Base-by-base conservation (phyloP, 1,284 basidiomycete genomes). In the Leccinum fallax region DNA sequence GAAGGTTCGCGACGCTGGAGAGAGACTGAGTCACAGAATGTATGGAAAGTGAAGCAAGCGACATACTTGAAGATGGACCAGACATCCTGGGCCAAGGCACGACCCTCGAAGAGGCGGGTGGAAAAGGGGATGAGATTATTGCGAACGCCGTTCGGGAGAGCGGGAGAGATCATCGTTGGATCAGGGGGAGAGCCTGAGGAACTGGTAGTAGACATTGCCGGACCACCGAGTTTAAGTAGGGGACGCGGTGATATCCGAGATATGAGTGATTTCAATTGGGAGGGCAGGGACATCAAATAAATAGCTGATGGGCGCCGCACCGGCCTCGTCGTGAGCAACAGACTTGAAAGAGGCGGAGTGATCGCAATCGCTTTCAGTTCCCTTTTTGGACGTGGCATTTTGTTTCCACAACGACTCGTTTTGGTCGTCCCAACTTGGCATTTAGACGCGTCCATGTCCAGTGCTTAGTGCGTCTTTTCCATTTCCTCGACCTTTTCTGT, bases 1-100 rank as follows among this genome's bases (percentile, higher is more conserved):
- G 94, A 63, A 97, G 83, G 71, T 95, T 95, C 51, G 85, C 89
- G 59, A 85, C 93, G 74, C 94, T 95, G 71, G n/a, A 61, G 36
- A 26, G 49, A 66, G 54, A 57, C 6, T 2, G 28, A 30, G 28
- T 30, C 28, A 30, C 49, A 40, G 58, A 26, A 55, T 1, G 15
- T 9, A 5, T 21, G 48, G 49, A 48, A 48, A 13, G 10, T 5
- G 19, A 21, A 19, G n/a, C 6, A 9, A 26, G n/a, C 40, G 11
- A 59, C 84, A 68, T 69, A 95, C 94, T 93, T 95, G 85, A 87
- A 96, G 74, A 95, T 93, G 3, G 92, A 92, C 94, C 94, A 96
- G 36, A 96, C 94, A 77, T 96, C 94, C 75, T 90, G 84, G 10
- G 84, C 87, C 43, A 93, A 76, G 2, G 92, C 91, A 43, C 91